phyloP scores from a whole-genome alignment of 2,329 filamentous ascomycete species.

The Byssochlamys sp. region DNA sequence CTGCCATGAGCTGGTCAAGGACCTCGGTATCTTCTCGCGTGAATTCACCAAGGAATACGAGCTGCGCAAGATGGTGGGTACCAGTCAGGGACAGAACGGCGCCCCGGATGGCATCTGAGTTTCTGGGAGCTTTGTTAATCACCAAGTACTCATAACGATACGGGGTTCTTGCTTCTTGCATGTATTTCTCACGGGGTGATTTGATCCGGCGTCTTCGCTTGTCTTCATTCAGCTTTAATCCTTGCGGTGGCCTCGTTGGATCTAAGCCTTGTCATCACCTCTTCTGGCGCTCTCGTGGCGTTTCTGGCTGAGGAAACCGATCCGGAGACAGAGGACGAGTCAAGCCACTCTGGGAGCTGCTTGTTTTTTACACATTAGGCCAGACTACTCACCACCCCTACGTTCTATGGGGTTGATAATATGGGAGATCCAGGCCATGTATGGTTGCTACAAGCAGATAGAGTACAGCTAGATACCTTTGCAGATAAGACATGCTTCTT shows the following conservation, averaged over 20 bases:
- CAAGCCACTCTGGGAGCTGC: neutral
- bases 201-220: neutral
- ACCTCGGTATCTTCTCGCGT: slow-evolving; percentile 68
- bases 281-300: neutral
- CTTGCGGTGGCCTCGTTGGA: neutral
- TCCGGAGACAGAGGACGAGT: neutral
- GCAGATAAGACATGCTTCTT: neutral
- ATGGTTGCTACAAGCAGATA: neutral
- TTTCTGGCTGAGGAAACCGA: neutral
- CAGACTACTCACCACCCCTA: neutral
- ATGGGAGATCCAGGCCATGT: neutral
- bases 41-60: slow-evolving; percentile 92
- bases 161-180: neutral
- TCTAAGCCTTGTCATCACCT: neutral
- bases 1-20: slow-evolving; percentile 71
- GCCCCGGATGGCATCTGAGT: slow-evolving; percentile 7
- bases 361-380: neutral
- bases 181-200: neutral
- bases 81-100: slow-evolving; percentile 42
- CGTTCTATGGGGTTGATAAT: neutral
- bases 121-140: neutral
- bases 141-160: neutral
- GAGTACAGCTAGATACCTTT: neutral
- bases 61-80: slow-evolving; percentile 71
- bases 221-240: neutral